A percentile compares a stretch with the other conserved stretches of the same genome.
These are phyloP conservation scores for Dimocarpus longan DNA, from an alignment of 345 rosid species.

Conservation along the genomic window DNA sequence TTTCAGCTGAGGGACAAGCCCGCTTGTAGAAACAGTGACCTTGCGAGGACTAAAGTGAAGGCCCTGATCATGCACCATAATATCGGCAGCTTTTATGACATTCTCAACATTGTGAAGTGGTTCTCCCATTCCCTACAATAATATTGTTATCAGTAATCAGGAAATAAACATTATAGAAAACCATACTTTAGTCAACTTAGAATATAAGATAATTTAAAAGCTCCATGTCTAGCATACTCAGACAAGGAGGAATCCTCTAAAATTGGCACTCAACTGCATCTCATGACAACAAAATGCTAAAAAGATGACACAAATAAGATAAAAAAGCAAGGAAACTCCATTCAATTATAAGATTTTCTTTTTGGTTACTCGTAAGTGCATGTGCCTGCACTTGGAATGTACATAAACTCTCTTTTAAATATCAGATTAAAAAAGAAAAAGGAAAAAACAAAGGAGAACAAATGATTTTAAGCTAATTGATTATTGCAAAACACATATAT, in stretches of 20 bases:
- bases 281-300: not conserved
- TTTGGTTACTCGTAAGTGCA: not conserved
- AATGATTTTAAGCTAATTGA: not conserved
- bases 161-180: not conserved
- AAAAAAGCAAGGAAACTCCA: not conserved
- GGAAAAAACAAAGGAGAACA: not conserved
- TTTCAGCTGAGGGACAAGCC: constrained; percentile 91
- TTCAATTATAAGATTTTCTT: not conserved
- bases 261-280: not conserved
- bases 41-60: constrained; percentile 94
- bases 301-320: not conserved
- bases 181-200: not conserved
- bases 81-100: constrained; percentile 80
- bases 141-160: constrained; percentile 17
- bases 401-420: not conserved
- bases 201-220: not conserved
- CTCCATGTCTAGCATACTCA: not conserved
- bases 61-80: constrained; percentile 86
- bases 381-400: not conserved
- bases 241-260: not conserved
- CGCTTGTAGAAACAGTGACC: constrained; percentile 94
- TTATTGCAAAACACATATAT: not conserved
- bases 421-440: not conserved
- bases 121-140: constrained; percentile 93
- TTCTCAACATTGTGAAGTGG: constrained; percentile 85